Evolutionary conservation across 208 protist genomes (phyloP).

Genomic region (Naegleria gruberi): DNA sequence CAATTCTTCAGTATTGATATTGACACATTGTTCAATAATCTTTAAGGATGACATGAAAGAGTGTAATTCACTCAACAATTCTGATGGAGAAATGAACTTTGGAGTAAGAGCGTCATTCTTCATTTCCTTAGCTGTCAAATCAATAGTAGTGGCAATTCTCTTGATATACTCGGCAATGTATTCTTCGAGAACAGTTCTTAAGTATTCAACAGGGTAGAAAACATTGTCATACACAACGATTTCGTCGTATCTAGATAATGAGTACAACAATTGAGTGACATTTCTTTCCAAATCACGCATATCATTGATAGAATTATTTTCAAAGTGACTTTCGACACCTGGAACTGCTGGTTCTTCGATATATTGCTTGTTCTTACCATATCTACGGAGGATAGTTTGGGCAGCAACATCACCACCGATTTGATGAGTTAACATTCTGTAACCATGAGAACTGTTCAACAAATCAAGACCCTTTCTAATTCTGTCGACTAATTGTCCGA

Average conservation of each 20-base stretch:
- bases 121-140: not conserved
- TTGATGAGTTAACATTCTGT: not conserved
- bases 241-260: not conserved
- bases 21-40: constrained; percentile 18
- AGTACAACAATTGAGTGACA: not conserved
- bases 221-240: constrained; percentile 4
- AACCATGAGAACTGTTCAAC: not conserved
- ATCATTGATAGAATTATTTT: not conserved
- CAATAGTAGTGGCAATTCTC: not conserved
- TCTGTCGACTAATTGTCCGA: not conserved
- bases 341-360: not conserved
- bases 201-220: constrained; percentile 2
- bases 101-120: not conserved
- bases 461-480: not conserved
- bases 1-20: constrained; percentile 6
- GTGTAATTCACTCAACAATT: not conserved
- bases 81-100: not conserved
- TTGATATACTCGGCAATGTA: not conserved
- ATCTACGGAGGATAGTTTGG: not conserved
- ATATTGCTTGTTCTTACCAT: not conserved
- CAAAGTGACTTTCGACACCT: not conserved
- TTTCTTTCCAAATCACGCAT: not conserved
- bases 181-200: not conserved
- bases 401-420: not conserved
- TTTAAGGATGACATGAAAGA: not conserved